Conservation (phyloP, 2,329 filamentous ascomycete genomes). For the Curvularia lunata region DNA sequence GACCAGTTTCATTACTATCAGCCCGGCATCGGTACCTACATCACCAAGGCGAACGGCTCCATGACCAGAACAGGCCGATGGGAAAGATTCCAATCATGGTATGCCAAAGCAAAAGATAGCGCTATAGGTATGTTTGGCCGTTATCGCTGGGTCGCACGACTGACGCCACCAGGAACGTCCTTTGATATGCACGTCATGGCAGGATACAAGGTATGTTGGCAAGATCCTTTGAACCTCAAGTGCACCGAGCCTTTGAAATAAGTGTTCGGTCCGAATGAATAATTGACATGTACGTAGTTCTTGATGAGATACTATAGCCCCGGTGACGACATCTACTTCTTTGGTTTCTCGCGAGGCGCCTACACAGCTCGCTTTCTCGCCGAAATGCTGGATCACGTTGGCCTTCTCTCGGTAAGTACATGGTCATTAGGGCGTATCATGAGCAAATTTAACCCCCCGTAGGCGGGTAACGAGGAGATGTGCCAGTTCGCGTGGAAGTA, state of each 20-base stretch:
- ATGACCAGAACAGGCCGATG: slow-evolving; percentile 64
- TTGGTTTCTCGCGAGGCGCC: slow-evolving; percentile 58
- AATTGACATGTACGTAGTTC: slow-evolving; percentile 39
- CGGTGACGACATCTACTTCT: slow-evolving; percentile 57
- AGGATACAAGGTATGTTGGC: slow-evolving; percentile 74
- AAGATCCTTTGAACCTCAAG: background rate
- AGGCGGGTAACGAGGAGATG: slow-evolving; percentile 84
- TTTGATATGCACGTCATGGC: slow-evolving; percentile 85
- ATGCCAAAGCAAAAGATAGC: slow-evolving; percentile 76
- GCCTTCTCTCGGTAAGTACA: slow-evolving; percentile 65
- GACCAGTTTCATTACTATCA: slow-evolving; percentile 59
- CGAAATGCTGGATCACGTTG: slow-evolving; percentile 85
- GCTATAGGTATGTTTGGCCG: slow-evolving; percentile 58
- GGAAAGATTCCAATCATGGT: slow-evolving; percentile 69
- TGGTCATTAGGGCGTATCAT: background rate
- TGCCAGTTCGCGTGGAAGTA: slow-evolving; percentile 80
- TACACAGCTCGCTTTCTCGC: slow-evolving; percentile 64
- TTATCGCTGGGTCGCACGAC: background rate
- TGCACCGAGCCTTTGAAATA: background rate
- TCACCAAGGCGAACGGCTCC: slow-evolving; percentile 57
- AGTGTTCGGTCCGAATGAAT: background rate
- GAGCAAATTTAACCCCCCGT: background rate
- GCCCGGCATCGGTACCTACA: slow-evolving; percentile 73
- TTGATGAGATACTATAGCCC: slow-evolving; percentile 58
- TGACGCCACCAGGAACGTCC: slow-evolving; percentile 63